These are phyloP conservation scores for Botryotinia narcissicola DNA, from an alignment of 2,329 filamentous ascomycete species.

Conservation along the genomic window DNA sequence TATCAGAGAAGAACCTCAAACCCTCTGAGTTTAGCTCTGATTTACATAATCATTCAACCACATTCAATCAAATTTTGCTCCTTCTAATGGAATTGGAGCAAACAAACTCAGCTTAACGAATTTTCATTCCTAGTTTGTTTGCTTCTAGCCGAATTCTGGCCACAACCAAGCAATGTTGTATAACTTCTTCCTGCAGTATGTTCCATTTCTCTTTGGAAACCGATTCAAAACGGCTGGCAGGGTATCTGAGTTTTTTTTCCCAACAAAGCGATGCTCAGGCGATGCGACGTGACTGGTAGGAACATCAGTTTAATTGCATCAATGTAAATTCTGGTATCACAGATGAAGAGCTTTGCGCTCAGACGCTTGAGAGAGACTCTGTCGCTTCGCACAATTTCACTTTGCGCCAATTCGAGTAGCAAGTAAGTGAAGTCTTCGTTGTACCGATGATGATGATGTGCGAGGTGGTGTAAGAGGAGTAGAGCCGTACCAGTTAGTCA, in stretches of 20 bases:
- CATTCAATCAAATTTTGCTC: slow-evolving; percentile 3
- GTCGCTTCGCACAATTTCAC: not conserved
- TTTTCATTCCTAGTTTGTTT: slow-evolving; percentile 8
- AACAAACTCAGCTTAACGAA: slow-evolving; percentile 1
- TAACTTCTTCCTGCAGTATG: slow-evolving; percentile 11
- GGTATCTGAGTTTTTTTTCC: not conserved
- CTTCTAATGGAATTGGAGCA: not conserved
- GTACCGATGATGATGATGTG: slow-evolving; percentile 12
- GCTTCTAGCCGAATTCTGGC: slow-evolving; percentile 1
- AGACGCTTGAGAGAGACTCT: not conserved
- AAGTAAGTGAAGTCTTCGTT: not conserved
- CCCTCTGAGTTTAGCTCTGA: not conserved
- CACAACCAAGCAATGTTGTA: slow-evolving; percentile 15
- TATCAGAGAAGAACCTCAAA: not conserved
- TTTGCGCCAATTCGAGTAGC: not conserved
- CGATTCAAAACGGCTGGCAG: not conserved
- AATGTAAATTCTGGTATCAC: not conserved
- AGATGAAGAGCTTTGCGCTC: not conserved
- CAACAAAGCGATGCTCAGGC: not conserved
- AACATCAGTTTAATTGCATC: not conserved
- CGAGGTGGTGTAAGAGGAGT: slow-evolving; percentile 7
- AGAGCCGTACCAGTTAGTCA: not conserved
- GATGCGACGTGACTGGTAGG: slow-evolving; percentile 4
- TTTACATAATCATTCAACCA: slow-evolving; percentile 9
- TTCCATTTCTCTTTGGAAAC: slow-evolving; percentile 1